Conservation (phyloP, 495 filamentous ascomycete genomes). For the Corynascus novoguineensis region DNA sequence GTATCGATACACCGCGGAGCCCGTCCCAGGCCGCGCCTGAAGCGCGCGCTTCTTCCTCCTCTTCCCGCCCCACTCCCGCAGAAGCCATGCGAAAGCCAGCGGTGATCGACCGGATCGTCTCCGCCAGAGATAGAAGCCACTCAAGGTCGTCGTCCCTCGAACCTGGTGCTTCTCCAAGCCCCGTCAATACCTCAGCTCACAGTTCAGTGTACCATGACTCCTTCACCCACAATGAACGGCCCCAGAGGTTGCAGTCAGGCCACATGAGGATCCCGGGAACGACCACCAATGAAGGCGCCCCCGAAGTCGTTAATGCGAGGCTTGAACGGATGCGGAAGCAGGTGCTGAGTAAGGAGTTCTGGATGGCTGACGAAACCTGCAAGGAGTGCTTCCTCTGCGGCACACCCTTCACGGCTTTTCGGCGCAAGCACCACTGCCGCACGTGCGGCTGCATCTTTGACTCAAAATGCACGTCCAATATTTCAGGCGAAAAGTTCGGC, state of each 20-base stretch:
- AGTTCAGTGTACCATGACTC: constrained; percentile 49
- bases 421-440: constrained; percentile 94
- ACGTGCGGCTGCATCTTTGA: constrained; percentile 96
- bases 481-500: constrained; percentile 82
- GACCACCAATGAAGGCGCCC: constrained; percentile 50
- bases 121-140: constrained; percentile 43
- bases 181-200: constrained; percentile 50
- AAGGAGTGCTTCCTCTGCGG: constrained; percentile 95
- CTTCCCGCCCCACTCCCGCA: constrained; percentile 15
- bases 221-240: constrained; percentile 40
- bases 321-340: constrained; percentile 71
- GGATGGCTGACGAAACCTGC: constrained; percentile 99
- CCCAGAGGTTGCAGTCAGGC: constrained; percentile 41
- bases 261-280: constrained; percentile 48
- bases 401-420: constrained; percentile 84
- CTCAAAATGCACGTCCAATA: constrained; percentile 86
- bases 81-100: constrained; percentile 35
- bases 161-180: constrained; percentile 46
- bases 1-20: constrained; percentile 38
- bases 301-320: constrained; percentile 54
- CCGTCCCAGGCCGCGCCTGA: constrained; percentile 36
- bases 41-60: constrained; percentile 24
- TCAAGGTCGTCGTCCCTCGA: constrained; percentile 62
- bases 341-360: constrained; percentile 88
- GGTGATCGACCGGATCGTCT: constrained; percentile 51